phyloP scores from a whole-genome alignment of 306 rosid species.

The Cicer pinnatifidum region DNA sequence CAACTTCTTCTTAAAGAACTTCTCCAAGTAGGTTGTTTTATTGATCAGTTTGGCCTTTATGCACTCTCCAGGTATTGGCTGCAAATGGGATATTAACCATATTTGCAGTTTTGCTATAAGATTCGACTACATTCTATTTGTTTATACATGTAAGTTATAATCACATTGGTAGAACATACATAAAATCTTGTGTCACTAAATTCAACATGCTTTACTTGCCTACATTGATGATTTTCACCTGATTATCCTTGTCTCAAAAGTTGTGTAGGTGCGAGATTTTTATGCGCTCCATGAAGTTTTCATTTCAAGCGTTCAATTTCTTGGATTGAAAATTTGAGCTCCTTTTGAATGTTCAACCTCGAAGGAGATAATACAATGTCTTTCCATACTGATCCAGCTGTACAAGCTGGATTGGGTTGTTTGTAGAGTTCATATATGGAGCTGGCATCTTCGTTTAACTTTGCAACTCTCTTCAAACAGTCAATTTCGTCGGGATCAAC shows the following conservation, averaged over 20 bases:
- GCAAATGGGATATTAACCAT: neutral
- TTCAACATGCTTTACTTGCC: constrained; percentile 24
- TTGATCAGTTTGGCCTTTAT: constrained; percentile 7
- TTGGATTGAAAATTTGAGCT: constrained; percentile 88
- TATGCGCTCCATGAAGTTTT: constrained; percentile 36
- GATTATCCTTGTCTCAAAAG: constrained; percentile 31
- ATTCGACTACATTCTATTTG: constrained; percentile 36
- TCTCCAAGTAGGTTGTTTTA: constrained; percentile 27
- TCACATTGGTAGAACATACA: constrained; percentile 37
- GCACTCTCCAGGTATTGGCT: neutral
- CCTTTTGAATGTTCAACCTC: constrained; percentile 82
- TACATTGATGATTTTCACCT: constrained; percentile 17
- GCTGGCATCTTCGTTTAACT: constrained; percentile 66
- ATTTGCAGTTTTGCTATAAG: constrained; percentile 20
- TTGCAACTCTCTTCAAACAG: constrained; percentile 71
- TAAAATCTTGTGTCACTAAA: constrained; percentile 36
- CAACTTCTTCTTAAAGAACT: neutral
- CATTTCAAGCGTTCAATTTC: constrained; percentile 63
- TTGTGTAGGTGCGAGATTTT: neutral
- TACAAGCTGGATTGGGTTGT: constrained; percentile 74
- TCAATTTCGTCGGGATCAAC: constrained; percentile 95
- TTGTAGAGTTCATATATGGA: constrained; percentile 81
- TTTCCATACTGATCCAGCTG: constrained; percentile 88
- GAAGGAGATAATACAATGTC: constrained; percentile 93
- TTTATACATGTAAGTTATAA: constrained; percentile 39